Evolutionary conservation across 208 protist genomes (phyloP).

Genomic region (Herpetomonas tarakana): DNA sequence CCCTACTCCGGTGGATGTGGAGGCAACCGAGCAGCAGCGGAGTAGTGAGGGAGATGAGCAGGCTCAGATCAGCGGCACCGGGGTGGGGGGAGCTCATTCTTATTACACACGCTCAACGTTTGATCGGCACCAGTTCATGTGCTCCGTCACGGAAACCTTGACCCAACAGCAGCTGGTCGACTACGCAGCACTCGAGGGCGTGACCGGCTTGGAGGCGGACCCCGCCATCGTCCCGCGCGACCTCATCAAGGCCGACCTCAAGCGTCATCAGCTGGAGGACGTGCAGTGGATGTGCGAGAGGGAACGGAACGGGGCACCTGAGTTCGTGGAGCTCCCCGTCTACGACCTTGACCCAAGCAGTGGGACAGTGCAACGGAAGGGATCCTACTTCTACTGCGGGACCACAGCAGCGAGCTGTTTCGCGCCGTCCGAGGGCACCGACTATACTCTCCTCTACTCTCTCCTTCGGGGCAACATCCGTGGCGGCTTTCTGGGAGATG

Average conservation of each 20-base stretch:
- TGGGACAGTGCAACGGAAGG: background rate
- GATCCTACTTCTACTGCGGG: constrained; percentile 37
- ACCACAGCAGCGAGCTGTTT: constrained; percentile 9
- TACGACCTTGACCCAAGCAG: constrained; percentile 6
- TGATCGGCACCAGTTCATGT: background rate
- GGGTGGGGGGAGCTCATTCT: no score
- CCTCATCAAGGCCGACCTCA: constrained; percentile 31
- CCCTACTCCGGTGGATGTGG: no score
- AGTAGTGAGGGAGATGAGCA: no score
- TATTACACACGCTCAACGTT: background rate
- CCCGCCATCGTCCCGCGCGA: constrained; percentile 9
- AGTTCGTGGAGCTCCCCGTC: constrained; percentile 29
- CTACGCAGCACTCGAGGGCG: background rate
- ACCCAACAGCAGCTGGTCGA: background rate
- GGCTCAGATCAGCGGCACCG: no score
- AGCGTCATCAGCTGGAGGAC: constrained; percentile 45
- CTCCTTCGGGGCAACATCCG: constrained; percentile 6
- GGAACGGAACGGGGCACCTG: constrained; percentile 22
- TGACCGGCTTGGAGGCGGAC: background rate
- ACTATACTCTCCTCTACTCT: background rate
- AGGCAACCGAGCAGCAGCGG: no score
- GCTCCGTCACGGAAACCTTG: background rate
- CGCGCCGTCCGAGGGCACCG: background rate
- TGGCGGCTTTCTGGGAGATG: constrained; percentile 57
- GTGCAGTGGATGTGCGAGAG: constrained; percentile 36